Evolutionary conservation across 176 grass and related monocot species (phyloP).

Genomic region (Lolium rigidum): DNA sequence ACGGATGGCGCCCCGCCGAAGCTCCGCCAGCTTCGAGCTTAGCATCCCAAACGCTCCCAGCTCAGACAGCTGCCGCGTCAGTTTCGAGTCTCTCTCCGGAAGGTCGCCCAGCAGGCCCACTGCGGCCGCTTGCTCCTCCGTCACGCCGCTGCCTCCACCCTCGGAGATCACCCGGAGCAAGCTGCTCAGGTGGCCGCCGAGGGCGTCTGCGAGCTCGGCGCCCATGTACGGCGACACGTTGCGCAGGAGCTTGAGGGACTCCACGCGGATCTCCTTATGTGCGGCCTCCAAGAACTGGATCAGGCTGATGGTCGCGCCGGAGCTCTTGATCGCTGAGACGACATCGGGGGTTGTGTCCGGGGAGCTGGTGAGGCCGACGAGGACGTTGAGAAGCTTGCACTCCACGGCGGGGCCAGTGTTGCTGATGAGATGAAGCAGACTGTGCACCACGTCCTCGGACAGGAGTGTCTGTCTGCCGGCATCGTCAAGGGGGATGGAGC

Average conservation of each 20-base stretch:
- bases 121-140: conserved; percentile 77
- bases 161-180: conserved; percentile 53
- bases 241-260: conserved; percentile 74
- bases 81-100: conserved; percentile 54
- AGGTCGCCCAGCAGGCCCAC: conserved; percentile 72
- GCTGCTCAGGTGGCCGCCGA: conserved; percentile 58
- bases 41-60: conserved; percentile 61
- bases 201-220: conserved; percentile 65
- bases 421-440: conserved; percentile 84
- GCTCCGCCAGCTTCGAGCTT: conserved; percentile 50
- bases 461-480: conserved; percentile 53
- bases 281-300: conserved; percentile 84
- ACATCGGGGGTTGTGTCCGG: conserved; percentile 48
- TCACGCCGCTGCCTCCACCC: conserved; percentile 40
- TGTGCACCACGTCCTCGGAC: conserved; percentile 75
- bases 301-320: conserved; percentile 80
- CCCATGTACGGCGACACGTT: conserved; percentile 88
- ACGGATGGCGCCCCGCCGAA: conserved; percentile 62
- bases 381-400: conserved; percentile 70
- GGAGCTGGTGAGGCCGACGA: conserved; percentile 76
- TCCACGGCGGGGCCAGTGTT: conserved; percentile 76
- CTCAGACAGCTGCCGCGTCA: conserved; percentile 66
- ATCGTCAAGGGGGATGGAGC: conserved; percentile 51
- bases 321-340: conserved; percentile 73
- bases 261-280: conserved; percentile 73